These are phyloP conservation scores for Sugiyamaella smithiae DNA, from an alignment of 805 yeast genomes.

Conservation along the genomic window DNA sequence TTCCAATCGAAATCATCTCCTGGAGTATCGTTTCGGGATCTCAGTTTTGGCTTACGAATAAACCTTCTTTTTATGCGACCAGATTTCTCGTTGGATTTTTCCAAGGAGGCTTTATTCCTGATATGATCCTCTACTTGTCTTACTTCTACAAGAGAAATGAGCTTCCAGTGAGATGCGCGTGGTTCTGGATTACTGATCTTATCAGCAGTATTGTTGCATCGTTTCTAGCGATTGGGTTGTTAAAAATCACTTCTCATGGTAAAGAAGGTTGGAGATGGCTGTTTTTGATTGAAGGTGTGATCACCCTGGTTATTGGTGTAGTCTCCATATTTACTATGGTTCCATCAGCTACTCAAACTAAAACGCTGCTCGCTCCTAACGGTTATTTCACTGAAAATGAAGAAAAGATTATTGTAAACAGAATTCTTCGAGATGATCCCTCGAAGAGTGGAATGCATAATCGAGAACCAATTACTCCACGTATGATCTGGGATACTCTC, in stretches of 20 bases:
- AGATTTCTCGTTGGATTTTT: conserved; percentile 53
- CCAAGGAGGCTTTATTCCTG: conserved; percentile 66
- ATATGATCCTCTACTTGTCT: conserved; percentile 55
- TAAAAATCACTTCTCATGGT: conserved; percentile 45
- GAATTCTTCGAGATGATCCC: conserved; percentile 62
- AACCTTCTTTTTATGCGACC: conserved; percentile 45
- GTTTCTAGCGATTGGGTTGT: conserved; percentile 48
- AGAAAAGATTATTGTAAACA: conserved; percentile 55
- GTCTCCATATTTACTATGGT: conserved; percentile 47
- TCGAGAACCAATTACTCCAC: conserved; percentile 48
- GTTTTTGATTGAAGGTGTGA: conserved; percentile 56
- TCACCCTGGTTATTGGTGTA: conserved; percentile 51
- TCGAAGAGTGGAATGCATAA: conserved; percentile 63
- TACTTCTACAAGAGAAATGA: conserved; percentile 58
- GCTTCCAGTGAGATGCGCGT: conserved; percentile 52
- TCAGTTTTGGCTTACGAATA: conserved; percentile 45
- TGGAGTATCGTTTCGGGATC: conserved; percentile 56
- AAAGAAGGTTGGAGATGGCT: conserved; percentile 61
- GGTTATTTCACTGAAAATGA: conserved; percentile 56
- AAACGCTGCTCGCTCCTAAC: conserved; percentile 41
- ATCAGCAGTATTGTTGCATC: conserved; percentile 43
- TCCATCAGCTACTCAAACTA: conserved; percentile 50
- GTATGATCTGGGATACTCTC: conserved; percentile 40
- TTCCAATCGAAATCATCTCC: conserved; percentile 53
- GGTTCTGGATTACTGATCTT: conserved; percentile 54